phyloP scores from a whole-genome alignment of 768 basidiomycete genomes.

The Tylopilus sp. region DNA sequence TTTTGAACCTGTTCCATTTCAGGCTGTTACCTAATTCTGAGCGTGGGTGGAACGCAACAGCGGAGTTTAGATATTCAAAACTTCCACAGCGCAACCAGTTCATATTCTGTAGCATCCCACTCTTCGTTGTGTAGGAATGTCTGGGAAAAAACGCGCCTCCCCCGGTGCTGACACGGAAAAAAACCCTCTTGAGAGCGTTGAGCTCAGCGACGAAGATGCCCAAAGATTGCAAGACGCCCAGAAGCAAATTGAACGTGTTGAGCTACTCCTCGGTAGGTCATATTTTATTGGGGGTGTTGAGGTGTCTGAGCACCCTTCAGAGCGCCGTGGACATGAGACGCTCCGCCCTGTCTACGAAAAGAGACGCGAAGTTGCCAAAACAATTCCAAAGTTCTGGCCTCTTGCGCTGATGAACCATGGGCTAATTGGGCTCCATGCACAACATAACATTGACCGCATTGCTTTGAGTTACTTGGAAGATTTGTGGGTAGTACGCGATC shows the following conservation, averaged over 20 bases:
- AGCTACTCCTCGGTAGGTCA: constrained; percentile 67
- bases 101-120: constrained; percentile 5
- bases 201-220: constrained; percentile 70
- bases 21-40: constrained; percentile 8
- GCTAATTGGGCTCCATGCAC: constrained; percentile 59
- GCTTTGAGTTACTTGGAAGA: constrained; percentile 85
- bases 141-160: constrained; percentile 68
- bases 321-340: constrained; percentile 58
- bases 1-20: background rate
- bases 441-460: constrained; percentile 73
- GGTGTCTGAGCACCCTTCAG: constrained; percentile 35
- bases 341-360: constrained; percentile 64
- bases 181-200: constrained; percentile 60
- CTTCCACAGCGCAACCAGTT: constrained; percentile 7
- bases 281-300: background rate
- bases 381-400: constrained; percentile 82
- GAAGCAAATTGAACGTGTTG: constrained; percentile 67
- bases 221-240: constrained; percentile 62
- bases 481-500: constrained; percentile 75
- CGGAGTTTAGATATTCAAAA: constrained; percentile 32
- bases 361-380: constrained; percentile 62
- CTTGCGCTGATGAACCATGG: constrained; percentile 74
- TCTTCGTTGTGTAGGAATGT: constrained; percentile 24
- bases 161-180: constrained; percentile 79
- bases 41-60: constrained; percentile 13